These are phyloP conservation scores for Saccharum spontaneum DNA, from an alignment of 176 grass and related monocot genomes.

Conservation along the genomic window DNA sequence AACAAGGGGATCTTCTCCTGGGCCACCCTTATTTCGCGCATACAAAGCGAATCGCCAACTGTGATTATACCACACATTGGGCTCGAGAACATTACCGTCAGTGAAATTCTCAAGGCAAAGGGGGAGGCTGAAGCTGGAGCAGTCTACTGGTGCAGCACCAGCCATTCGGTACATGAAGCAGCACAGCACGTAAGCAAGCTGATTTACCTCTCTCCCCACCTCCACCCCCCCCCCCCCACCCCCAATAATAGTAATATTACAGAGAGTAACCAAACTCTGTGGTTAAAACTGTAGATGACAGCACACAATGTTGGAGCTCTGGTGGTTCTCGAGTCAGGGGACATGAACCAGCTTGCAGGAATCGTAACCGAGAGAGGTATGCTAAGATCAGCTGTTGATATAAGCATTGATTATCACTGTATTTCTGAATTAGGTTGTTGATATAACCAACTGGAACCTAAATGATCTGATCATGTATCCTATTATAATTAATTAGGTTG, in stretches of 20 bases:
- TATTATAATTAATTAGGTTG: neutral
- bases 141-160: constrained; percentile 73
- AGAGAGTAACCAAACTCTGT: neutral
- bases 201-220: neutral
- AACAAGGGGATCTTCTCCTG: constrained; percentile 77
- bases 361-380: constrained; percentile 95
- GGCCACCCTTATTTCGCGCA: constrained; percentile 60
- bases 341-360: constrained; percentile 69
- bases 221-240: too few species aligned
- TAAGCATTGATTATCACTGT: too few species aligned
- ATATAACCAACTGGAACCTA: neutral
- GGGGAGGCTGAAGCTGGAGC: constrained; percentile 56
- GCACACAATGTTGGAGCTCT: constrained; percentile 76
- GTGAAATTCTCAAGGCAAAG: constrained; percentile 69
- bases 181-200: constrained; percentile 54
- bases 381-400: neutral
- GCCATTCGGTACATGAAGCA: constrained; percentile 63
- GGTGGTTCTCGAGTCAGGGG: constrained; percentile 82
- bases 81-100: constrained; percentile 84
- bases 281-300: constrained; percentile 67
- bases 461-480: neutral
- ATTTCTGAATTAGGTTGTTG: too few species aligned
- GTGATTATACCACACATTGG: constrained; percentile 70
- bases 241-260: neutral
- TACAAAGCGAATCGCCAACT: constrained; percentile 52